Percentiles rank a stretch among this genome's conserved stretches.
These are phyloP conservation scores for Lipomyces starkeyi DNA, from an alignment of 805 yeast species.

Conservation along the genomic window DNA sequence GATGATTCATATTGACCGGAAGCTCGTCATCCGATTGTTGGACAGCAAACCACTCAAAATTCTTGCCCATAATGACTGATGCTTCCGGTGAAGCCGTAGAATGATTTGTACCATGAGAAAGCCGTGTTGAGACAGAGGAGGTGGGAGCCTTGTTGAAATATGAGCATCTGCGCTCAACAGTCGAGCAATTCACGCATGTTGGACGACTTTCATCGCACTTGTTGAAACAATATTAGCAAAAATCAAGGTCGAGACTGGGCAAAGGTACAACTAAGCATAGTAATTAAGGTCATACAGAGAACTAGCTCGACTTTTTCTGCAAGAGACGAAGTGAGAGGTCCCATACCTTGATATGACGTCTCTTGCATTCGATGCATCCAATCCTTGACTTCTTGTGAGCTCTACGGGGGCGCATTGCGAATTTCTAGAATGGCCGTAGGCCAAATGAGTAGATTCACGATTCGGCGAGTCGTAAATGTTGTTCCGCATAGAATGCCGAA, in stretches of 20 bases:
- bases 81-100: too few relatives aligned
- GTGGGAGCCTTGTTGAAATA: not conserved
- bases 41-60: too few relatives aligned
- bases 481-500: too few relatives aligned
- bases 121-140: not conserved
- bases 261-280: too few relatives aligned
- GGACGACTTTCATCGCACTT: not conserved
- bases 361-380: not conserved
- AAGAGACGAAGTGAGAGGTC: not conserved
- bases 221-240: too few relatives aligned
- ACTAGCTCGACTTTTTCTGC: not conserved
- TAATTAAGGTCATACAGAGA: not conserved
- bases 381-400: conserved; percentile 1
- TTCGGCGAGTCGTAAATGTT: too few relatives aligned
- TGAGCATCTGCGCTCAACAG: not conserved
- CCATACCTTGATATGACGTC: not conserved
- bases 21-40: too few relatives aligned
- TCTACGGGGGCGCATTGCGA: not conserved
- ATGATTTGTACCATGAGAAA: not conserved
- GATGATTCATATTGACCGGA: too few relatives aligned
- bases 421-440: too few relatives aligned
- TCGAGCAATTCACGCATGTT: not conserved
- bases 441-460: too few relatives aligned
- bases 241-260: too few relatives aligned
- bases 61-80: too few relatives aligned